These are phyloP conservation scores for Coemansia sp. DNA, from an alignment of 192 early-diverging fungal genomes.

Conservation along the genomic window DNA sequence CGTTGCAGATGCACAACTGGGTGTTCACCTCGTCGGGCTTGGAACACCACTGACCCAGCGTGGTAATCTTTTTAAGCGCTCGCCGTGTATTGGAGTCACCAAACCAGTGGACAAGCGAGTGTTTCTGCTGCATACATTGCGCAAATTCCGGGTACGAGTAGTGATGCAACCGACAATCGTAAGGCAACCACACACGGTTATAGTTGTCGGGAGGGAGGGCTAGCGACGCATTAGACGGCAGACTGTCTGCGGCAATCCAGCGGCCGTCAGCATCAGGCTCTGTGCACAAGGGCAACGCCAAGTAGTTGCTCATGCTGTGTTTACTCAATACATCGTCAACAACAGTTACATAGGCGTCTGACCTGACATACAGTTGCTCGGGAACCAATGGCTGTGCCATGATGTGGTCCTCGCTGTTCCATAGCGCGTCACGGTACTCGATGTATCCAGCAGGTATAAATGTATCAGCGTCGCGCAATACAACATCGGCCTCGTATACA, in stretches of 20 bases:
- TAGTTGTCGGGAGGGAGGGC: conserved; percentile 28
- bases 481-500: conserved; percentile 55
- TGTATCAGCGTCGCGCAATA: conserved; percentile 41
- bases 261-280: conserved; percentile 39
- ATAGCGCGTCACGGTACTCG: conserved; percentile 51
- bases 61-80: conserved; percentile 53
- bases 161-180: conserved; percentile 39
- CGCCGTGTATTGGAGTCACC: conserved; percentile 57
- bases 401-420: conserved; percentile 52
- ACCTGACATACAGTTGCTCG: conserved; percentile 21
- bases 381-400: conserved; percentile 26
- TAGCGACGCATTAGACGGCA: conserved; percentile 12
- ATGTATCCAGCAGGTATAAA: conserved; percentile 38
- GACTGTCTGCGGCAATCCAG: conserved; percentile 31
- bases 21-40: conserved; percentile 7
- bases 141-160: conserved; percentile 44
- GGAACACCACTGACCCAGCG: conserved; percentile 50
- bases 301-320: conserved; percentile 25
- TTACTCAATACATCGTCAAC: not conserved
- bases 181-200: conserved; percentile 54
- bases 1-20: conserved; percentile 50
- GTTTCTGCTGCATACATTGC: conserved; percentile 30
- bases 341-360: conserved; percentile 6
- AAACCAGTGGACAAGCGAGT: conserved; percentile 46
- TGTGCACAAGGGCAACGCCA: conserved; percentile 51